Evolutionary conservation across 331 rosid species (phyloP).

Genomic region (Quercus lobata): DNA sequence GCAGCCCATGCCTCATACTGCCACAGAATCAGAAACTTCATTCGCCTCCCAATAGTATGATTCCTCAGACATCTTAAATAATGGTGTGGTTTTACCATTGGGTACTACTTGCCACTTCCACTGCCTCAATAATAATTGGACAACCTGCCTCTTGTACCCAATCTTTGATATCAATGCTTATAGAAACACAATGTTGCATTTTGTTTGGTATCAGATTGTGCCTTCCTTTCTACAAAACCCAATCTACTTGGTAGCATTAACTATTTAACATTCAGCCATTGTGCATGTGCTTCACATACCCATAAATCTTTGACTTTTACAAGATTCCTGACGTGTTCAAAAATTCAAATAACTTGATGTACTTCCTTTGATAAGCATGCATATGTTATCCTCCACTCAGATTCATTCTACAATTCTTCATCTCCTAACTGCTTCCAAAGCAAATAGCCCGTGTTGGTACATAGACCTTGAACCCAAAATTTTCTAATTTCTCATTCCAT

Average conservation of each 20-base stretch:
- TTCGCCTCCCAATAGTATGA: not conserved
- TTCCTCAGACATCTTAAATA: not conserved
- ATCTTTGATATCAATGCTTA: no score
- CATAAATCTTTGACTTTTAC: not conserved
- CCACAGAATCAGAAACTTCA: not conserved
- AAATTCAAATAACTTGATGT: not conserved
- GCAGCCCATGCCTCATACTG: no score
- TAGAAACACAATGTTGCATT: no score
- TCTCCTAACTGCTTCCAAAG: no score
- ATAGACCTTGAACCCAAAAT: not conserved
- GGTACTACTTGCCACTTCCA: not conserved
- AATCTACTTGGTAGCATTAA: no score
- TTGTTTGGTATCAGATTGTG: no score
- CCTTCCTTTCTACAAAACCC: no score
- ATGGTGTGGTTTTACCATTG: not conserved
- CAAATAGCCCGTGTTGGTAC: not conserved
- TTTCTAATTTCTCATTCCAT: not conserved
- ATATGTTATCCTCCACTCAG: not conserved
- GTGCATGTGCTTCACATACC: no score
- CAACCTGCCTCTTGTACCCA: not conserved
- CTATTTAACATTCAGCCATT: no score
- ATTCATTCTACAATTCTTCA: not conserved
- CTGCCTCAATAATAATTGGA: not conserved
- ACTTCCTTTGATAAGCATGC: not conserved
- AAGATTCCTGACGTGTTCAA: not conserved